Conservation (phyloP, 1,284 basidiomycete species). For the Trichosporon inkin region DNA sequence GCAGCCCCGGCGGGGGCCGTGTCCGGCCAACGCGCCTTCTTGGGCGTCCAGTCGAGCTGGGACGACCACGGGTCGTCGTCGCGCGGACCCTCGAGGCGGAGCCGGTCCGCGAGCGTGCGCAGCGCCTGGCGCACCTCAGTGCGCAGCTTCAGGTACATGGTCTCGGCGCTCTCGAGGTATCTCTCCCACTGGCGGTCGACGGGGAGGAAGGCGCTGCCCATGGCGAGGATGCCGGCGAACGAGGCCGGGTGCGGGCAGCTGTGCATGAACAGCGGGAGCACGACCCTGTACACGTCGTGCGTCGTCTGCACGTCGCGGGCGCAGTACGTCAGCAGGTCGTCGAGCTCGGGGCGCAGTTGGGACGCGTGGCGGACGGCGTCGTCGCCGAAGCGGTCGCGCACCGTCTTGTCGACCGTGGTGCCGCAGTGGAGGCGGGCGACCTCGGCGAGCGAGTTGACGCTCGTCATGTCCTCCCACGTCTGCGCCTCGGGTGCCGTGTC, state of each 20-base stretch:
- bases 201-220: slow-evolving; percentile 88
- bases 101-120: slow-evolving; percentile 61
- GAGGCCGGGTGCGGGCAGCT: slow-evolving; percentile 90
- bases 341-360: slow-evolving; percentile 65
- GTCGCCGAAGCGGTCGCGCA: slow-evolving; percentile 68
- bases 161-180: slow-evolving; percentile 75
- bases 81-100: slow-evolving; percentile 54
- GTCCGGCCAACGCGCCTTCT: slow-evolving; percentile 62
- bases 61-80: slow-evolving; percentile 77
- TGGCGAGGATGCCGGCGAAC: slow-evolving; percentile 83
- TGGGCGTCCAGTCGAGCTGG: slow-evolving; percentile 95
- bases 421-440: slow-evolving; percentile 87
- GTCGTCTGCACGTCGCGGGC: slow-evolving; percentile 80
- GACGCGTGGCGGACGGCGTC: slow-evolving; percentile 44
- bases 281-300: slow-evolving; percentile 71
- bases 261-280: slow-evolving; percentile 76
- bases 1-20: too few relatives aligned
- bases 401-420: slow-evolving; percentile 73
- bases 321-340: slow-evolving; percentile 83
- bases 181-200: slow-evolving; percentile 84
- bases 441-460: slow-evolving; percentile 85
- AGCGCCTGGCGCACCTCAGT: slow-evolving; percentile 65
- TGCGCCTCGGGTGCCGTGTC: slow-evolving; percentile 34
- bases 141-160: slow-evolving; percentile 70
- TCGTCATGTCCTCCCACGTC: slow-evolving; percentile 85